Evolutionary conservation across 164 flowering plant species (phyloP).

Genomic region (Chimonanthus salicifolius): DNA sequence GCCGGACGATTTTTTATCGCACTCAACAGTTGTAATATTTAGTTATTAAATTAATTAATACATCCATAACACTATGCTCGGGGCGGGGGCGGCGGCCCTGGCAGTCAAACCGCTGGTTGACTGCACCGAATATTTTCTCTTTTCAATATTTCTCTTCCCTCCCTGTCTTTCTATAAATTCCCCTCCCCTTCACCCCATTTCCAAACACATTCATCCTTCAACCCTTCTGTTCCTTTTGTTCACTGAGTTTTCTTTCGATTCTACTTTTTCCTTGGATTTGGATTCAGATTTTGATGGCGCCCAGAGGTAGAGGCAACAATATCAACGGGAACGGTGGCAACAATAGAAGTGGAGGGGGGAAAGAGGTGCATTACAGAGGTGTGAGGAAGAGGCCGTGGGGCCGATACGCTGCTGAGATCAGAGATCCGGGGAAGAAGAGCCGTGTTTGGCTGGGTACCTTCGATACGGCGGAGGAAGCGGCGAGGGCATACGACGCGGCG

Average conservation of each 20-base stretch:
- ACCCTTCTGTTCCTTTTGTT: too few relatives aligned
- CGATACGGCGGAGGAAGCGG: conserved; percentile 71
- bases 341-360: conserved; percentile 1
- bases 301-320: conserved; percentile 22
- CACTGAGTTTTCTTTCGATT: background rate
- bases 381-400: conserved; percentile 87
- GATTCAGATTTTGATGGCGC: conserved; percentile 30
- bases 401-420: conserved; percentile 74
- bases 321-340: background rate
- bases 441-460: conserved; percentile 79
- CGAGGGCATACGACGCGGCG: conserved; percentile 63
- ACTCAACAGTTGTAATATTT: too few relatives aligned
- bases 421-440: conserved; percentile 69
- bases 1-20: too few relatives aligned
- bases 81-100: background rate
- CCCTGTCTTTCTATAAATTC: background rate
- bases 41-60: too few relatives aligned
- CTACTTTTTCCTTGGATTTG: background rate
- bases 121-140: background rate
- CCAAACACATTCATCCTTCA: background rate
- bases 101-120: background rate
- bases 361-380: conserved; percentile 58
- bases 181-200: background rate
- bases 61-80: background rate
- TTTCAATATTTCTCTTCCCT: background rate